These are phyloP conservation scores for Aspergillus unguis DNA, from an alignment of 2,329 filamentous ascomycete genomes.

Conservation along the genomic window DNA sequence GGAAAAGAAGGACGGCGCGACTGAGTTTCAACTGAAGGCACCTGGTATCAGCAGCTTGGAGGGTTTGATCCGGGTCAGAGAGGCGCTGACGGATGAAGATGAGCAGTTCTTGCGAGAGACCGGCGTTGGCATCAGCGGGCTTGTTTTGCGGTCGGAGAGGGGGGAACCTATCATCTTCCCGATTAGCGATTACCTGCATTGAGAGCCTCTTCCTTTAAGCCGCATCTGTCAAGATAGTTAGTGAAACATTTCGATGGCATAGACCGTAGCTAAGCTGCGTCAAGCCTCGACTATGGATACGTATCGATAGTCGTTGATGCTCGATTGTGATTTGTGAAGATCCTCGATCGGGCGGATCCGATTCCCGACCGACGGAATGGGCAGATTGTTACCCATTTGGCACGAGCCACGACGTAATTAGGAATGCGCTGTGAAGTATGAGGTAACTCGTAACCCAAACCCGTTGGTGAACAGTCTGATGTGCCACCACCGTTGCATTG, in stretches of 20 bases:
- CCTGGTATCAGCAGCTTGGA: slow-evolving; percentile 2
- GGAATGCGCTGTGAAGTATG: not conserved
- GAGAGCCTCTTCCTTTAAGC: not conserved
- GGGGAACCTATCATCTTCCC: slow-evolving; percentile 4
- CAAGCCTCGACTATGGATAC: too few species aligned
- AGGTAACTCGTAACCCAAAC: too few species aligned
- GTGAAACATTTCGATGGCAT: too few species aligned
- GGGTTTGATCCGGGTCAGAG: slow-evolving; percentile 7
- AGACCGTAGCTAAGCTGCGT: too few species aligned
- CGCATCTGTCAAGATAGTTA: not conserved
- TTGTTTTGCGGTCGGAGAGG: slow-evolving; percentile 6
- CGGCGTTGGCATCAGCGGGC: slow-evolving; percentile 10
- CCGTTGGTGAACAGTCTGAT: too few species aligned
- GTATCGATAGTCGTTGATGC: not conserved
- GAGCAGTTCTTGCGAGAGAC: slow-evolving; percentile 11
- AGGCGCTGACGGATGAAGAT: slow-evolving; percentile 2
- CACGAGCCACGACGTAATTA: slow-evolving; percentile 8
- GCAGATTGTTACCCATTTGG: not conserved
- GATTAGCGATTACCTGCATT: slow-evolving; percentile 11
- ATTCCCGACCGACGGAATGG: slow-evolving; percentile 3
- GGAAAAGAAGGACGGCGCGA: not conserved
- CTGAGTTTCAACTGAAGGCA: slow-evolving; percentile 7
- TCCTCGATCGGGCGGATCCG: slow-evolving; percentile 17
- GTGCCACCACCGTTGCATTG: slow-evolving; percentile 2
- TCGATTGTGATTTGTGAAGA: slow-evolving; percentile 7